Base-by-base conservation (phyloP, 179 eudicot species). In the Spergularia azorica region DNA sequence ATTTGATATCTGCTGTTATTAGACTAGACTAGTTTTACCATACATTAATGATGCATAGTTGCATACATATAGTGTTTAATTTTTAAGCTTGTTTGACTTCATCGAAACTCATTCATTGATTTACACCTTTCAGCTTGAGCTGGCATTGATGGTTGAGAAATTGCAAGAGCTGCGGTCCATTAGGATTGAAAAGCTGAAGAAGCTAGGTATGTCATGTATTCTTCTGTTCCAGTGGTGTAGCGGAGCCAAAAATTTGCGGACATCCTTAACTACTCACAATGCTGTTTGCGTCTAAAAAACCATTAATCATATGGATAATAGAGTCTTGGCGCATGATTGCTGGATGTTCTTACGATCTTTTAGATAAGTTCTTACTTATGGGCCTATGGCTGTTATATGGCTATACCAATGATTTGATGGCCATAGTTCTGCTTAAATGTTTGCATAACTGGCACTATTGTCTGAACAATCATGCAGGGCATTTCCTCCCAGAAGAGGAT, bases 401-500 rank as follows among this genome's bases (percentile, higher is more conserved):
- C 39, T 54, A 52, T 15, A 43, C 7, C 18, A 46, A 64, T 71
- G 21, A 48, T 71, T 9, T 38, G 32, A 18, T 43, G 70, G 18
- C 12, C 32, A 3, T 48, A 4, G 21, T n/a, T 5, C 32, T 48
- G 66, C 26, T 36, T 71, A 36, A 41, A 1, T 64, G 57, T 14
- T 5, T 16, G 59, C 32, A 16, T 63, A 20, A 38, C 78, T 79
- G 62, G 74, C 38, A 61, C 8, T 15, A 63, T 48, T 63, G 41
- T 48, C 46, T 54, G 18, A 17, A 71, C 55, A 36, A 72, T 71
- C 67, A 71, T 82, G 85, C 93, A 95, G 99, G 99, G 57, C 97
- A 93, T 83, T 95, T 95, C 83, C 87, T 95, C 67, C 99, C 98
- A 5, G 99, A 95, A 80, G 99, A 95, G 74, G 99, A 95, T 79